Percentiles rank a stretch among this genome's conserved stretches.
These are phyloP conservation scores for Aspergillus ellipticus DNA, from an alignment of 495 filamentous ascomycete genomes.

Conservation along the genomic window DNA sequence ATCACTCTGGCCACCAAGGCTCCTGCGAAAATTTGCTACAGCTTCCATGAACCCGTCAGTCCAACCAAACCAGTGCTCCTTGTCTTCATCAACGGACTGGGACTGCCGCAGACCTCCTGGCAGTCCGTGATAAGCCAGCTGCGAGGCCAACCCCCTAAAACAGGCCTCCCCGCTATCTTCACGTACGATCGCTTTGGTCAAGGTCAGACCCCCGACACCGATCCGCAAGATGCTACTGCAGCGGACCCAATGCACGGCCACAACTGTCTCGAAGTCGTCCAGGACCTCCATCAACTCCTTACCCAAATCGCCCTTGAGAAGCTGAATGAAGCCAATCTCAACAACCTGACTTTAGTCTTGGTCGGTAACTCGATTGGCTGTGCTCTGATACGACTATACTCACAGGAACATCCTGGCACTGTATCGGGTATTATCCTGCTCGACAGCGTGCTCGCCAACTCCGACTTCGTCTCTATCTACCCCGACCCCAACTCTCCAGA, in stretches of 20 bases:
- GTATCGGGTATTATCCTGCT: constrained; percentile 22
- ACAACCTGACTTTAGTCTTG: not conserved
- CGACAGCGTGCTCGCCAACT: constrained; percentile 58
- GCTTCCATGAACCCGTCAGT: not conserved
- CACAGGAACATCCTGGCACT: constrained; percentile 1
- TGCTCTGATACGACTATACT: not conserved
- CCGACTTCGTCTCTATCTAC: constrained; percentile 52
- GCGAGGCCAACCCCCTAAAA: not conserved
- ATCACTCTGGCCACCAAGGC: not conserved
- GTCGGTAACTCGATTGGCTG: constrained; percentile 1
- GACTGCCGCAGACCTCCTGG: constrained; percentile 3
- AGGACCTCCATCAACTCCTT: constrained; percentile 1
- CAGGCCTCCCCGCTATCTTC: not conserved
- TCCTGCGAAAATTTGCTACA: not conserved
- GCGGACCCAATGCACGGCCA: constrained; percentile 2
- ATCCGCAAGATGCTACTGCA: not conserved
- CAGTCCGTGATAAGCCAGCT: not conserved
- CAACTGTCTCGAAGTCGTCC: not conserved
- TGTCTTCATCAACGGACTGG: constrained; percentile 3
- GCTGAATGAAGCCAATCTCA: not conserved
- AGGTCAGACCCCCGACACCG: constrained; percentile 1
- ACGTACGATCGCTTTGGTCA: constrained; percentile 1
- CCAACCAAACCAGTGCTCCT: not conserved
- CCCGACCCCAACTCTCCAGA: constrained; percentile 32
- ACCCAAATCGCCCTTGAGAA: not conserved